Percentiles rank a stretch among this genome's conserved stretches.
Conservation (phyloP, 1,139 yeast species). For the Saccharomyces hybrid region DNA sequence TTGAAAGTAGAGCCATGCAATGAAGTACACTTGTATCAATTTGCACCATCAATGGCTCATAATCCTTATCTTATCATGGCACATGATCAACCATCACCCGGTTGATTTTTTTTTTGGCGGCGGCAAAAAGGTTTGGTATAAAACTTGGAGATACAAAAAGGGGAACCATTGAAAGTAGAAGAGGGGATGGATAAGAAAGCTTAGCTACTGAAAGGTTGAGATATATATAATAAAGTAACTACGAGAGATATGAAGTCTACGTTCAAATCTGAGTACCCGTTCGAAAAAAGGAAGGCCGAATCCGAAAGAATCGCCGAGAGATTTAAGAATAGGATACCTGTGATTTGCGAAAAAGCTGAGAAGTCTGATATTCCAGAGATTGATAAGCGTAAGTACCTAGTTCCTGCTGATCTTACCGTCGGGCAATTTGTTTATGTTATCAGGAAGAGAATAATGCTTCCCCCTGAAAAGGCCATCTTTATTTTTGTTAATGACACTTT, state of each 20-base stretch:
- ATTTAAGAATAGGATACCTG: slow-evolving; percentile 89
- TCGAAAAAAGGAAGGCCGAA: slow-evolving; percentile 92
- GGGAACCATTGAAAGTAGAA: slow-evolving; percentile 1
- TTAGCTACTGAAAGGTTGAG: background rate
- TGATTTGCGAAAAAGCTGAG: slow-evolving; percentile 94
- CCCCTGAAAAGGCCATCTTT: slow-evolving; percentile 96
- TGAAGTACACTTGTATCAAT: background rate
- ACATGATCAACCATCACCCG: slow-evolving; percentile 1
- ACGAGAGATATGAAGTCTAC: slow-evolving; percentile 27
- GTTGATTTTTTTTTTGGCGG: background rate
- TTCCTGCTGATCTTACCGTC: slow-evolving; percentile 91
- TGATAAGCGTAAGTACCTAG: slow-evolving; percentile 93
- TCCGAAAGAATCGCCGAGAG: slow-evolving; percentile 85
- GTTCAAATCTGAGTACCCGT: slow-evolving; percentile 32
- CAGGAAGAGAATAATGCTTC: slow-evolving; percentile 89
- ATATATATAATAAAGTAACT: slow-evolving; percentile 5
- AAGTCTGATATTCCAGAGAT: slow-evolving; percentile 93
- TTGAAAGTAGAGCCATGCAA: background rate
- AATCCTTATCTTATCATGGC: background rate
- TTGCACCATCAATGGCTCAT: background rate
- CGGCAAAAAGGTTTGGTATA: background rate
- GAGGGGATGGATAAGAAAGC: slow-evolving; percentile 5
- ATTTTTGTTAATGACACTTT: slow-evolving; percentile 92
- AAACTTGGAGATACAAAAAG: slow-evolving; percentile 3
- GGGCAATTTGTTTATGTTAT: slow-evolving; percentile 97